Evolutionary conservation across 169 alveolate genomes (phyloP), one percentile per base, ranked within the genome.

Genomic region (Perkinsus marinus): DNA sequence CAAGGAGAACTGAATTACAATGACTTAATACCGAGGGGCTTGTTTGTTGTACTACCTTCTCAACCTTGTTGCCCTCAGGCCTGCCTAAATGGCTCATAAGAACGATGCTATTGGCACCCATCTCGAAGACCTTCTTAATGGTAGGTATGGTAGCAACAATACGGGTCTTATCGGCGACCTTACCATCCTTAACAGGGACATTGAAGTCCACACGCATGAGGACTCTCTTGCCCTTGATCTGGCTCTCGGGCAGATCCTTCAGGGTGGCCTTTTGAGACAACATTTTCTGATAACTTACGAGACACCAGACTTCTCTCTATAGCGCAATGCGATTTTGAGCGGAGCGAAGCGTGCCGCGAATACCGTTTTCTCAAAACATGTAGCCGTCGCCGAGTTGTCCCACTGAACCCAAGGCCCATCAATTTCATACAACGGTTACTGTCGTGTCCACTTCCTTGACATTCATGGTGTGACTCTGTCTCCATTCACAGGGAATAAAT

Each of bases 121-220:
- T 92, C 38, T 97, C 98, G n/a, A 97, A 93, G 30, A 96, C 94
- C 94, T 95, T 95, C 90, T 97, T 94, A 43, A 98, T 96, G 26
- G 99, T 96, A 36, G 99, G 99, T 36, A 98, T 90, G 39, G 99
- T 95, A 16, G 99, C 98, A 13, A 94, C 89, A 89, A 98, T 97
- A 69, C 99, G 93, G 39, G 98, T 98, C 90, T 94, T 94, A 93
- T 98, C 99, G 16, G 96, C 93, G 17, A 98, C 95, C 7, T 68
- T 91, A 17, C 99, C 99, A 26, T 96, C 97, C 91, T 95, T 94
- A 6, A 98, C 94, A 37, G 99, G 99, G 26, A 98, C 99, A 94
- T 98, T 98, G 95, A 96, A 96, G 94, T 98, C 99, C 30, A 97
- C 99, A 91, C 99, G 94, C 93, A 98, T 95, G 47, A 98, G 93